Evolutionary conservation across 192 early-diverging fungal species (phyloP), one percentile per base, ranked within the genome.

Genomic region (Linnemannia exigua): DNA sequence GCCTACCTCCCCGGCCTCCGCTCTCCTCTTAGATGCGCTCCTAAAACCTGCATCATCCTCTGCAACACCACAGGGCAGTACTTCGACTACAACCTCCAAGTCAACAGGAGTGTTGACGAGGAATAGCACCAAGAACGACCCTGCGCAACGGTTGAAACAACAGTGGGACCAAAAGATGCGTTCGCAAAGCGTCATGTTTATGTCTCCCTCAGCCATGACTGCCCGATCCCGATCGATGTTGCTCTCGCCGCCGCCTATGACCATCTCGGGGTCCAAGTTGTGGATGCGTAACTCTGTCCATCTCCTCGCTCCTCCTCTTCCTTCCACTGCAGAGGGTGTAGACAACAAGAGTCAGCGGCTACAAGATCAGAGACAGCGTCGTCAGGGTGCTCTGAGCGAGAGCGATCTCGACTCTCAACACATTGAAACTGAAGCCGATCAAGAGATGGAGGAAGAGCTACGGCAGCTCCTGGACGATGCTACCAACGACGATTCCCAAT

Each of bases 401-500:
- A 19, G 36, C 2, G 28, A 36, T 1, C 17, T 36, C 37, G 36
- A 58, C 6, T 37, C 20, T 25, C 12, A 50, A n/a, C 73, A 33
- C 7, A 0, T 74, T 35, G 52, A 25, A 20, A 41, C 37, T 7
- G 41, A 50, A 36, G 75, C 66, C 8, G 66, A 76, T 17, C 33
- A 67, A 6, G 75, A 76, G 46, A 76, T 76, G 75, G 66, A 47
- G 7, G 63, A 51, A 19, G 66, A 76, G 3, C 75, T 51, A 16
- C 50, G 48, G 6, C 37, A 54, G 16, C 41, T 33, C 14, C 72
- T 54, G 17, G 75, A 67, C 28, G 75, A 76, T 17, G 66, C 36
- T 19, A 19, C 20, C 31, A 22, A 35, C 15, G 58, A 47, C 15
- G 41, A 67, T 6, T 31, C 5, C 41, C 33, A 35, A n/a, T 20